Percentiles rank a stretch among this genome's conserved stretches.
Conservation (phyloP, 148 eudicot genomes). For the Rhododendron ferrugineum region DNA sequence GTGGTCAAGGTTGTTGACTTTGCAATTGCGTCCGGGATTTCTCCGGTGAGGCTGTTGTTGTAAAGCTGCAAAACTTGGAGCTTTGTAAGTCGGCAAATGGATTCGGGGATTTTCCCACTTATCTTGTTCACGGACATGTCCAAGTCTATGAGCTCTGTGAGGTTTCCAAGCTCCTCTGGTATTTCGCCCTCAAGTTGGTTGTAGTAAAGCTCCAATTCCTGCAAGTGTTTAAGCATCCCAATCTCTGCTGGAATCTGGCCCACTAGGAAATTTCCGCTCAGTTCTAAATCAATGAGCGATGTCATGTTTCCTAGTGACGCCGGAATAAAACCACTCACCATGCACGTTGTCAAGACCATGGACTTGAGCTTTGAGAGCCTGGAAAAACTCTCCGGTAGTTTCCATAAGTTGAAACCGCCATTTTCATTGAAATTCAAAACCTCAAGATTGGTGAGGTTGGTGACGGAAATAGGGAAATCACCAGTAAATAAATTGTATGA, state of each 20-base stretch:
- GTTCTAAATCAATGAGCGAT: conserved; percentile 73
- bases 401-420: conserved; percentile 42
- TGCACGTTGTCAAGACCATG: conserved; percentile 58
- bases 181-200: conserved; percentile 57
- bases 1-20: conserved; percentile 45
- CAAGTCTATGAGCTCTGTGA: conserved; percentile 49
- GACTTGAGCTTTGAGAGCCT: conserved; percentile 40
- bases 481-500: conserved; percentile 53
- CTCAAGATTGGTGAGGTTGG: conserved; percentile 56
- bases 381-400: conserved; percentile 49
- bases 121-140: conserved; percentile 75
- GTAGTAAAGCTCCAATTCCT: conserved; percentile 66
- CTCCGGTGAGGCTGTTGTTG: conserved; percentile 78
- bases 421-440: conserved; percentile 60
- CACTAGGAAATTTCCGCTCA: conserved; percentile 52
- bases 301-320: conserved; percentile 65
- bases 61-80: conserved; percentile 62
- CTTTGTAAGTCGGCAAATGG: conserved; percentile 57
- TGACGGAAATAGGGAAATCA: conserved; percentile 62
- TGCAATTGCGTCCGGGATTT: conserved; percentile 43
- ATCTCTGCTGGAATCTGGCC: conserved; percentile 61
- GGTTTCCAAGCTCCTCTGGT: conserved; percentile 74
- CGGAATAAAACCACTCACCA: conserved; percentile 48
- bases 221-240: conserved; percentile 53
- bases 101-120: conserved; percentile 50